Evolutionary conservation across 306 rosid genomes (phyloP), one percentile per base, ranked within the genome.

Genomic region (Macrotyloma uniflorum): DNA sequence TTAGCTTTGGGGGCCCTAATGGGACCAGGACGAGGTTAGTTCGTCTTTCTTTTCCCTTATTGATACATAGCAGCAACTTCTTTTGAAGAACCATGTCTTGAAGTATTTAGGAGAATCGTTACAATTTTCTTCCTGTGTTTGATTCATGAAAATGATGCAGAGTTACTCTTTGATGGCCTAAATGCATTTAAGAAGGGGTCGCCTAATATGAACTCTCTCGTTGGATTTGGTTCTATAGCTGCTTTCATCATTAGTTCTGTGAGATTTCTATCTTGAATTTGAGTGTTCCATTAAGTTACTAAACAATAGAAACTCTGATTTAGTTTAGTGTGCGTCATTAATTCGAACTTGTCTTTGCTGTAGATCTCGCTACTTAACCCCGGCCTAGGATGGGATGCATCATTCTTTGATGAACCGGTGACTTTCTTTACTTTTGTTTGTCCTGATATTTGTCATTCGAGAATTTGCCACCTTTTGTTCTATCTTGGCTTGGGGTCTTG

Each of bases 371-470:
- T 95, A 75, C 91, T 95, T 72, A 89, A 88, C 78, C 96, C 96
- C 1, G 84, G 79, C 69, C 88, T 91, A 70, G 87, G 89, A 65
- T 95, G 98, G 98, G 89, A 89, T 81, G 96, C 98, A 28, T 70
- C 99, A 14, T 95, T 95, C 86, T 95, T 95, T 83, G 98, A 95
- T 84, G 98, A 95, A 72, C 99, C 98, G 96, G 99, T 95, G 91
- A 89, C 78, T 92, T 90, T 63, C 84, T 86, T 84, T 75, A 70
- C 85, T 83, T 89, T 88, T 89, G 38, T 45, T 36, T 66, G 42
- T 79, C 78, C 40, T 69, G 45, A 28, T 63, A 5, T 80, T 80
- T 85, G 63, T 24, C 54, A 23, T 35, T 75, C 50, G 79, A 67
- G 30, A 61, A 58, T 81, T 32, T 57, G 18, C 74, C 47, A 28